Evolutionary conservation across 2,329 filamentous ascomycete species (phyloP), one percentile per base, ranked within the genome.

Genomic region (Ophidiomyces ophidiicola): DNA sequence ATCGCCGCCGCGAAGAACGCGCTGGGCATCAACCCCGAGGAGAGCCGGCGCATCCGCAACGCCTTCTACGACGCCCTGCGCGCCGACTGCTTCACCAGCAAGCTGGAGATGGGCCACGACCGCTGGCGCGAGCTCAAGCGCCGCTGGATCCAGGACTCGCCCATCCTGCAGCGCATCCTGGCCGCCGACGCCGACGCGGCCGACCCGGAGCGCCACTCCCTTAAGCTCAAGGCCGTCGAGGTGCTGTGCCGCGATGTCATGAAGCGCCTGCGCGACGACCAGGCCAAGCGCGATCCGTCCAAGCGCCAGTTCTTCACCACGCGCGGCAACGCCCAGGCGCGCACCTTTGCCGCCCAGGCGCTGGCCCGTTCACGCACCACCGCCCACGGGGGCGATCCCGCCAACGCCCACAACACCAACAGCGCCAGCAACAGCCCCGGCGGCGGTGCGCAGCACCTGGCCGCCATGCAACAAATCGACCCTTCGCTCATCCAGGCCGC

Each of bases 1-100:
- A 72, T 88, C 31, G 71, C 75, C 1, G 78, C 86, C 43, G 82
- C 81, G 3, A 87, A 85, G 56, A 82, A 80, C 53, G 65, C 70
- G 20, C 67, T 85, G 32, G 75, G 76, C 20, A 66, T 85, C 48
- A 82, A 81, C 44, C 74, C 78, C 5, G 74, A 79, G 51, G 70
- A 79, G 52, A 74, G 72, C 51, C 74, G 82, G 19, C 69, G 74
- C 32, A 66, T 84, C 31, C 74, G 82, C 11, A 69, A 71, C 37
- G 67, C 70, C 0, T 80, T 88, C 49, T 76, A 81, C 51, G 63
- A 72, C 35, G 75, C 79, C 0, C 62, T 90, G 8, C 72, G 70
- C 43, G 67, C 68, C 1, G 75, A 78, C 41, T 71, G 78, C 28
- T 81, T 86, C 50, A 78, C 73, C 4, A 82, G 74, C 57, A 85